Evolutionary conservation across 2,329 filamentous ascomycete species (phyloP).

Genomic region (Talaromyces sp.): DNA sequence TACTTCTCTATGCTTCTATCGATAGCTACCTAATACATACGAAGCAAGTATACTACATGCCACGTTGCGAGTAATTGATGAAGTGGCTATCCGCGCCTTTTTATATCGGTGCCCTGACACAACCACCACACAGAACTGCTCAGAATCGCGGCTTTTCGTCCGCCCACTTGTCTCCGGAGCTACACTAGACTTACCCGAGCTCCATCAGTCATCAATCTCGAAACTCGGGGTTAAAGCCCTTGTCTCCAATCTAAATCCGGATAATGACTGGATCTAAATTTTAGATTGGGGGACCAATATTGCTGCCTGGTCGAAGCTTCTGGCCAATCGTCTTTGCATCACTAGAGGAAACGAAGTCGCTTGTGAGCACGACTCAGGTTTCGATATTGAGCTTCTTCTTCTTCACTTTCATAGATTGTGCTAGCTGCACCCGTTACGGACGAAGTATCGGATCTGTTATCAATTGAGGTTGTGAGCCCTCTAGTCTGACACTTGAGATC

Average conservation of each 20-base stretch:
- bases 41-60: background rate
- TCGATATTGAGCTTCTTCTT: background rate
- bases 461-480: background rate
- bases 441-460: background rate
- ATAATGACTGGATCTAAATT: background rate
- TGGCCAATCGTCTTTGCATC: background rate
- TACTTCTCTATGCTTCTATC: background rate
- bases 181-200: background rate
- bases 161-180: background rate
- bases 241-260: background rate
- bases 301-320: slow-evolving; percentile 8
- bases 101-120: background rate
- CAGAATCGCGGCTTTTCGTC: background rate
- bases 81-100: background rate
- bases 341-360: background rate
- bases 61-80: background rate
- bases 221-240: background rate
- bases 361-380: background rate
- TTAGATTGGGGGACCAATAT: background rate
- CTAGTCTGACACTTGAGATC: background rate
- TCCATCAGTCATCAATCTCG: background rate
- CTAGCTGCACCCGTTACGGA: background rate
- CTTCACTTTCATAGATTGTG: background rate
- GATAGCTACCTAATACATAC: background rate
- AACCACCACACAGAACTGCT: background rate